A percentile compares a stretch with the other conserved stretches of the same genome.
These are phyloP conservation scores for Colletotrichum cuscutae DNA, from an alignment of 2,329 filamentous ascomycete species.

Conservation along the genomic window DNA sequence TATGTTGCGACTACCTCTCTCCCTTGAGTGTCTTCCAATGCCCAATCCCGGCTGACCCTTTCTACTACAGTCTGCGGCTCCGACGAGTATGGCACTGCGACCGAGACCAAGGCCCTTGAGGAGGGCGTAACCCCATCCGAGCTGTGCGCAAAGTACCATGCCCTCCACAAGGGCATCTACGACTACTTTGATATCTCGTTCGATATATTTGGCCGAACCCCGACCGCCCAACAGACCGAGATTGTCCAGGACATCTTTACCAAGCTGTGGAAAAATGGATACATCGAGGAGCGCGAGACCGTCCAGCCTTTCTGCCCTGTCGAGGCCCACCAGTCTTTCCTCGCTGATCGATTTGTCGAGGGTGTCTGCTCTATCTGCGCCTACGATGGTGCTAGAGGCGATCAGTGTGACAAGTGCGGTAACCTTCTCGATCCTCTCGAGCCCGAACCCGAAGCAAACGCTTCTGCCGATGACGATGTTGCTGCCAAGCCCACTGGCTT, in stretches of 20 bases:
- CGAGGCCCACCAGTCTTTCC: constrained; percentile 77
- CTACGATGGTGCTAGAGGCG: constrained; percentile 76
- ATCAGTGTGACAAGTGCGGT: constrained; percentile 76
- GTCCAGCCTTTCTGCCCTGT: constrained; percentile 84
- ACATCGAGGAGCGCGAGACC: constrained; percentile 86
- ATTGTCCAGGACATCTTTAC: constrained; percentile 94
- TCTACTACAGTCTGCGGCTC: constrained; percentile 49
- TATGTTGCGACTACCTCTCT: constrained; percentile 31
- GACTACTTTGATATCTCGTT: constrained; percentile 97
- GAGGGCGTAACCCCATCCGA: constrained; percentile 84
- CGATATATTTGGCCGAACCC: constrained; percentile 94
- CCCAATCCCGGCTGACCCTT: background rate
- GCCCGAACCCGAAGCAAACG: constrained; percentile 51
- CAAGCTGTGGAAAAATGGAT: constrained; percentile 89
- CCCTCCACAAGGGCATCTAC: constrained; percentile 89
- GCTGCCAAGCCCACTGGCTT: constrained; percentile 52
- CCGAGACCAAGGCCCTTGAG: constrained; percentile 94
- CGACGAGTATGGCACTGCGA: constrained; percentile 96
- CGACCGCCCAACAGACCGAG: constrained; percentile 87
- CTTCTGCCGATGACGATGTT: constrained; percentile 41
- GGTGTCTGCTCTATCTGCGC: constrained; percentile 80
- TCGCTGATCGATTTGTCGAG: constrained; percentile 89
- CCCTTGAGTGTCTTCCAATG: background rate
- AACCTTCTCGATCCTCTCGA: constrained; percentile 77
- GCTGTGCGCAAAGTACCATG: constrained; percentile 93